Percentiles rank a stretch among this genome's conserved stretches.
These are phyloP conservation scores for Cyclocybe aegerita DNA, from an alignment of 768 basidiomycete genomes.

Conservation along the genomic window DNA sequence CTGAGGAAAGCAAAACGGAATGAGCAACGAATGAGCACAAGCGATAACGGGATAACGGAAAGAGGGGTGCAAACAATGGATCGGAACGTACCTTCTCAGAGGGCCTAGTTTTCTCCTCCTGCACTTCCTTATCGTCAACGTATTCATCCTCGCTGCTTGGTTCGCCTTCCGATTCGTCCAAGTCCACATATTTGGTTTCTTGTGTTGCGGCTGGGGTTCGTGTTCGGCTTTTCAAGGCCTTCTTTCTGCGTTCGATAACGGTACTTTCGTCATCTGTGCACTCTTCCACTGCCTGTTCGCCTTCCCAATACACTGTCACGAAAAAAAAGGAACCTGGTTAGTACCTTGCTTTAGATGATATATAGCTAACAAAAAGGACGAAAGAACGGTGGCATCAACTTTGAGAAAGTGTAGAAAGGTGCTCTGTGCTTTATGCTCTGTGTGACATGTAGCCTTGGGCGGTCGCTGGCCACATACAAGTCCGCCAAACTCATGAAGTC, in stretches of 20 bases:
- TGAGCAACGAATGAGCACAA: not conserved
- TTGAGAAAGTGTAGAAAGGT: no score
- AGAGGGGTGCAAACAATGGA: conserved; percentile 8
- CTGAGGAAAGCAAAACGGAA: not conserved
- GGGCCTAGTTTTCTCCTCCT: conserved; percentile 31
- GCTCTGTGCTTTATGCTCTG: no score
- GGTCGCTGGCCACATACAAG: no score
- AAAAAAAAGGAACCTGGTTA: conserved; percentile 12
- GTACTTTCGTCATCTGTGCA: conserved; percentile 25
- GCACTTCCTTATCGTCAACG: conserved; percentile 43
- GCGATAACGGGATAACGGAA: not conserved
- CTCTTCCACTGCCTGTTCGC: conserved; percentile 55
- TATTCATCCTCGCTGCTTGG: conserved; percentile 73
- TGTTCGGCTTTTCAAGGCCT: conserved; percentile 23
- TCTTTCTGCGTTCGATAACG: conserved; percentile 28
- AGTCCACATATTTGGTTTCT: conserved; percentile 10
- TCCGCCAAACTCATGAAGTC: no score
- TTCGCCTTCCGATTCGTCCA: conserved; percentile 50
- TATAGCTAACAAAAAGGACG: conserved; percentile 8
- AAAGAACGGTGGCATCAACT: not conserved
- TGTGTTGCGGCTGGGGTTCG: conserved; percentile 4
- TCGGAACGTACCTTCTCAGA: conserved; percentile 40
- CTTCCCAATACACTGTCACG: conserved; percentile 71
- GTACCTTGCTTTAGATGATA: not conserved
- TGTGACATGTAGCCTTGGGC: no score